Conservation (phyloP, 306 rosid genomes). For the Astragalus glycyphyllos region DNA sequence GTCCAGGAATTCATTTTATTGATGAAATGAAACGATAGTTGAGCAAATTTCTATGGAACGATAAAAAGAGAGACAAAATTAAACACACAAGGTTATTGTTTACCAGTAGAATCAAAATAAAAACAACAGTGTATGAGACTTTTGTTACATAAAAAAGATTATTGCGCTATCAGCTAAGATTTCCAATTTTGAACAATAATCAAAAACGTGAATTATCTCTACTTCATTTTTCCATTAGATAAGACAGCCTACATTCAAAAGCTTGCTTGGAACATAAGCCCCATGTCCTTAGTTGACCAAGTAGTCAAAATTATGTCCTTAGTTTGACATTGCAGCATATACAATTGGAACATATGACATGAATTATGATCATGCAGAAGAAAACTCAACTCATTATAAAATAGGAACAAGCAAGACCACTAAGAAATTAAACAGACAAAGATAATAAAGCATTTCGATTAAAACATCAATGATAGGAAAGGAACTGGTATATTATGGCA, state of each 20-base stretch:
- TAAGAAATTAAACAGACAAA: neutral
- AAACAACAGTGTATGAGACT: neutral
- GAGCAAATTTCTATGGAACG: too few species aligned
- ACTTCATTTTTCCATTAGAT: neutral
- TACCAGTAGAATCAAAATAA: neutral
- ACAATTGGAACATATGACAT: constrained; percentile 16
- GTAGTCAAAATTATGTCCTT: neutral
- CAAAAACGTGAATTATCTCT: constrained; percentile 1
- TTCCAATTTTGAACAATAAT: neutral
- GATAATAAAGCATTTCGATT: neutral
- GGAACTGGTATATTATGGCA: constrained; percentile 19
- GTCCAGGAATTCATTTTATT: constrained; percentile 13
- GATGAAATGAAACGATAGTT: constrained; percentile 17
- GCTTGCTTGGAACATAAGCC: constrained; percentile 1
- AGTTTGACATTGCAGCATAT: neutral
- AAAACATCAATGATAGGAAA: constrained; percentile 6
- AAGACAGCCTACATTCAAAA: neutral
- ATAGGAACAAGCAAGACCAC: neutral
- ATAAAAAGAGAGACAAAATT: too few species aligned
- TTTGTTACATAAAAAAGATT: neutral
- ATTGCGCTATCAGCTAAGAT: neutral
- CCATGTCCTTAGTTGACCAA: neutral
- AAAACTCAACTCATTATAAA: constrained; percentile 1
- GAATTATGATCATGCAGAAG: neutral
- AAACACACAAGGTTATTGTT: neutral